These are phyloP conservation scores for Lindgomyces ingoldianus DNA, from an alignment of 495 filamentous ascomycete genomes.

Conservation along the genomic window DNA sequence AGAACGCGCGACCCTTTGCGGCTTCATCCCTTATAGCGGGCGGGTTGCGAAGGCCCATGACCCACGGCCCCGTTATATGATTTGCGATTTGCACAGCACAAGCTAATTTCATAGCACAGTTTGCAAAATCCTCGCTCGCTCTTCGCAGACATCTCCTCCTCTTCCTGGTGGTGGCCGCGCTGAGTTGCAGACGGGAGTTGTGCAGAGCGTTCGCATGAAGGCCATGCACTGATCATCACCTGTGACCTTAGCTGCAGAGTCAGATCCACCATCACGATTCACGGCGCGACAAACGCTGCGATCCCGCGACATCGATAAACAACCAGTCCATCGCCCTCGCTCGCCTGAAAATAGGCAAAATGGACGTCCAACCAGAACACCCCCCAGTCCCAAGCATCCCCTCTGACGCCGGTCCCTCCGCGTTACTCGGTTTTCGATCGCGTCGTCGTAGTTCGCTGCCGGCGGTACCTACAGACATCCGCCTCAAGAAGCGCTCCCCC, in stretches of 20 bases:
- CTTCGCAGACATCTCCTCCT: not conserved
- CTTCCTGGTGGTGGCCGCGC: too few relatives aligned
- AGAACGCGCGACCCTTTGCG: not conserved
- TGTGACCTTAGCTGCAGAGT: slow-evolving; percentile 1
- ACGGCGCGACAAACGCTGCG: not conserved
- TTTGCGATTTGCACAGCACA: not conserved
- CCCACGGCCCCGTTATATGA: too few relatives aligned
- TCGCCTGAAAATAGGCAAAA: slow-evolving; percentile 26
- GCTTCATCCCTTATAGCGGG: not conserved
- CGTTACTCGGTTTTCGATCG: slow-evolving; percentile 8
- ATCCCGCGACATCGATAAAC: not conserved
- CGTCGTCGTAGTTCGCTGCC: slow-evolving; percentile 31
- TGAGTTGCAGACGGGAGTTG: not conserved
- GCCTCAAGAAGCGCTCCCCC: slow-evolving; percentile 37
- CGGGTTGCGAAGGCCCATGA: too few relatives aligned
- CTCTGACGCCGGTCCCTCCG: slow-evolving; percentile 13
- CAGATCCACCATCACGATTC: slow-evolving; percentile 9
- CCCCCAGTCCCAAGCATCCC: slow-evolving; percentile 27
- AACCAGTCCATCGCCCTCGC: not conserved
- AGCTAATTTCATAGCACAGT: not conserved
- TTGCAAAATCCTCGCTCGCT: not conserved
- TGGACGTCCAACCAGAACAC: slow-evolving; percentile 27
- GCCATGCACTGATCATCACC: slow-evolving; percentile 32
- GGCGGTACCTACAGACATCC: slow-evolving; percentile 24
- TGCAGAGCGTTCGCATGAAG: slow-evolving; percentile 12